These are phyloP conservation scores for Acer yangbiense DNA, from an alignment of 345 rosid species.

Conservation along the genomic window DNA sequence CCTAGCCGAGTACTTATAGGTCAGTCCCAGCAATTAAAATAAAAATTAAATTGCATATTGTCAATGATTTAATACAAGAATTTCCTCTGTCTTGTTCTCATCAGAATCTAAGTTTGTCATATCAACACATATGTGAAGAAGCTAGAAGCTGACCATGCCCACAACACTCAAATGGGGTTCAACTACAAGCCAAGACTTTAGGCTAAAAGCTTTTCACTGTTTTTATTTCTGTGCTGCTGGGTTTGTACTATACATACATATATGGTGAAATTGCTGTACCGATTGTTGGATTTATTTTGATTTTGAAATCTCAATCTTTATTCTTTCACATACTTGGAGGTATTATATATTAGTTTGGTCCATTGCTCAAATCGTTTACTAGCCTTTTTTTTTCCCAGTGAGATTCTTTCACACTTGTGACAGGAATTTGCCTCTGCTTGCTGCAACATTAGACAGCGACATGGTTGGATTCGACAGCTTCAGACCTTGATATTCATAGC, in stretches of 20 bases:
- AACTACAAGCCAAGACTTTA: conserved; percentile 1
- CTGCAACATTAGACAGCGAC: neutral
- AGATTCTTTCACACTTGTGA: neutral
- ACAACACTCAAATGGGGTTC: conserved; percentile 11
- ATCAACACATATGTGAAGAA: conserved; percentile 4
- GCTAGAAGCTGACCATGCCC: conserved; percentile 15
- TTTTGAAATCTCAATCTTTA: neutral
- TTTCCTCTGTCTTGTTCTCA: neutral
- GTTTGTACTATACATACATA: too few relatives aligned
- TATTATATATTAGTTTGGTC: conserved; percentile 1
- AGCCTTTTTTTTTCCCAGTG: neutral
- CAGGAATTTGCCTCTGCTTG: neutral
- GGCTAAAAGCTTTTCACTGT: neutral
- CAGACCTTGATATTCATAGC: neutral
- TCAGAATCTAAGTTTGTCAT: conserved; percentile 16
- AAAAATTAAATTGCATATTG: too few relatives aligned
- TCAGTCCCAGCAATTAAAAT: too few relatives aligned
- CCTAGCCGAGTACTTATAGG: too few relatives aligned
- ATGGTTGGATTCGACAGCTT: neutral
- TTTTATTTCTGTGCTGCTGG: neutral
- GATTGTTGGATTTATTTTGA: too few relatives aligned
- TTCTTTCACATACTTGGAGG: neutral
- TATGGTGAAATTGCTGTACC: neutral
- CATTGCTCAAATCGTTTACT: neutral
- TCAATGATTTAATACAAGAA: neutral